Base-by-base conservation (phyloP, 768 basidiomycete genomes). In the Termitomyces sp. region DNA sequence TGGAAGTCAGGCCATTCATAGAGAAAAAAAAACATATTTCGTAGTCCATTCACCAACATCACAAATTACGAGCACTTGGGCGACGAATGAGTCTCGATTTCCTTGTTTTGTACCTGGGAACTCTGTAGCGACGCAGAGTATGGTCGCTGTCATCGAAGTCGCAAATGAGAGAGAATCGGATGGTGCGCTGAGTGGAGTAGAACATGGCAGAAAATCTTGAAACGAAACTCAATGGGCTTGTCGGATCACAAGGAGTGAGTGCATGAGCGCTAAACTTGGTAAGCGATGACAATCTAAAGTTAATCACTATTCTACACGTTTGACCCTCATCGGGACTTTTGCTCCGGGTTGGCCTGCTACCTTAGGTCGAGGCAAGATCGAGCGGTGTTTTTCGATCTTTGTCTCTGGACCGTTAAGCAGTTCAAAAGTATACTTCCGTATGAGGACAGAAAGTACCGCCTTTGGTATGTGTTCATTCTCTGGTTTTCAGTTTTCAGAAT, bases 371-470 rank as follows among this genome's bases (percentile, higher is more conserved):
- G 71, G 71, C n/a, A 79, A 62, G 42, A 79, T 68, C 1, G 71
- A 73, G 0, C 65, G 67, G 61, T 81, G 76, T 28, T 63, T 70
- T 46, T 69, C 74, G 22, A 79, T 74, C 59, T 70, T 69, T 0
- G 81, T 79, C 1, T 66, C 64, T 0, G 78, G 75, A 2, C 81
- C 80, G 61, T 78, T 72, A 0, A 71, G 73, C 22, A 78, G 68
- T 53, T 79, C 76, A 62, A 81, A 81, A 3, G 59, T 63, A 59
- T 73, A 81, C 59, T 76, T 75, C 1, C 77, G 72, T 60, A 84
- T 74, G 16, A 85, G 68, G 9, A 81, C 75, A 0, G 75, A 78
- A 5, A 84, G 66, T 12, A 76, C 78, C 4, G 76, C 73, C 82
- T 83, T 46, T 15, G 63, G 4, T 9, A 45, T 13, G 20, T n/a